phyloP scores from a whole-genome alignment of 2,329 filamentous ascomycete species.

The Lecanicillium sp. region DNA sequence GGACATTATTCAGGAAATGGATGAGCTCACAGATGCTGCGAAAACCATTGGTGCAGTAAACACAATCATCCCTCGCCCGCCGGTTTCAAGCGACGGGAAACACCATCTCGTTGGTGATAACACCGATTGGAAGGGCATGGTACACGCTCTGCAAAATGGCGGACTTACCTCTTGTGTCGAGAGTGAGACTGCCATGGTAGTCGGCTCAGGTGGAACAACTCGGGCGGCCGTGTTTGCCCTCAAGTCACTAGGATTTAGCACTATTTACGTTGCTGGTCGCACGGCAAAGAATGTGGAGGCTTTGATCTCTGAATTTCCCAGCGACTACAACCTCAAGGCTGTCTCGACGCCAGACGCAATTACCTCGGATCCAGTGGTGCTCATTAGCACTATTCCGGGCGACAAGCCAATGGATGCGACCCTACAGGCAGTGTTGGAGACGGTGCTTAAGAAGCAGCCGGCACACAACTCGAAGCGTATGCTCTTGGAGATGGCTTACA shows the following conservation, averaged over 20 bases:
- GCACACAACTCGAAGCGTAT: conserved; percentile 41
- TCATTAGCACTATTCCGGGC: conserved; percentile 86
- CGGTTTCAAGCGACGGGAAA: conserved; percentile 29
- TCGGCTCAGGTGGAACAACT: conserved; percentile 87
- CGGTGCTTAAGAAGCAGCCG: conserved; percentile 35
- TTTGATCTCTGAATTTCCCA: conserved; percentile 66
- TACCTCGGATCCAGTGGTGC: conserved; percentile 53
- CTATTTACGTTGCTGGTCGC: conserved; percentile 82
- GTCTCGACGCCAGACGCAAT: conserved; percentile 45
- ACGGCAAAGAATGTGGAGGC: conserved; percentile 59
- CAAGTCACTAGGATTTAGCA: conserved; percentile 71
- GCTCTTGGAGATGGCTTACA: conserved; percentile 94
- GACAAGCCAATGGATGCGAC: conserved; percentile 71
- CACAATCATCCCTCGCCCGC: conserved; percentile 64
- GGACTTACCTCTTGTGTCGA: conserved; percentile 42
- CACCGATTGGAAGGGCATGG: conserved; percentile 94
- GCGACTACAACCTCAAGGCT: conserved; percentile 61
- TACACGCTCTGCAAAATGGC: conserved; percentile 63
- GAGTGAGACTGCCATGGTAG: conserved; percentile 59
- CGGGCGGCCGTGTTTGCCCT: conserved; percentile 87
- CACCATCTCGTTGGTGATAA: conserved; percentile 72
- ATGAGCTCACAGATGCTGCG: conserved; percentile 73
- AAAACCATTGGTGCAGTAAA: conserved; percentile 86
- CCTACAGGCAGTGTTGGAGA: conserved; percentile 58
- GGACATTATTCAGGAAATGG: conserved; percentile 74